phyloP scores from a whole-genome alignment of 2,329 filamentous ascomycete genomes.

The Sclerotinia subarctica region DNA sequence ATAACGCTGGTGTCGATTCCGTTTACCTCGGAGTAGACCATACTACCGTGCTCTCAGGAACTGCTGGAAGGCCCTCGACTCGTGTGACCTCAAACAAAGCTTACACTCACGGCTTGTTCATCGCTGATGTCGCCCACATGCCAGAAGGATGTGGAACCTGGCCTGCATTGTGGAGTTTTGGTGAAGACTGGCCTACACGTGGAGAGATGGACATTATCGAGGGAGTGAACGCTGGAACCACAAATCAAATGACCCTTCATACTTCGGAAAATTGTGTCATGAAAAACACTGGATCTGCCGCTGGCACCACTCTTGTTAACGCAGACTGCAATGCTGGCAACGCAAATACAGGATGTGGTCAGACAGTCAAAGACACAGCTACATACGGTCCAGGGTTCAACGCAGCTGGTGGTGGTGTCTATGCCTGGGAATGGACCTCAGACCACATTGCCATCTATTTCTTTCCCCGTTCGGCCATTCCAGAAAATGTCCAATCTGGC shows the following conservation, averaged over 20 bases:
- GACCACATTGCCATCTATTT: conserved; percentile 74
- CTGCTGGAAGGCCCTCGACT: conserved; percentile 62
- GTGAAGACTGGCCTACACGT: conserved; percentile 63
- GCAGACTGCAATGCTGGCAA: conserved; percentile 56
- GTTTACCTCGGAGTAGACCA: conserved; percentile 70
- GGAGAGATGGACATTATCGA: conserved; percentile 82
- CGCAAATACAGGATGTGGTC: conserved; percentile 56
- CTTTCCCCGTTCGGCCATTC: conserved; percentile 66
- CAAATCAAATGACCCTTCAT: conserved; percentile 66
- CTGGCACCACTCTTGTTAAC: conserved; percentile 46
- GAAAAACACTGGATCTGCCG: conserved; percentile 46
- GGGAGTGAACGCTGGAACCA: conserved; percentile 62
- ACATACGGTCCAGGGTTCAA: conserved; percentile 72
- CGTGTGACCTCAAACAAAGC: conserved; percentile 57
- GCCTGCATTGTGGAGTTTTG: conserved; percentile 58
- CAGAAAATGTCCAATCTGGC: conserved; percentile 57
- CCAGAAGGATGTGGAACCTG: conserved; percentile 57
- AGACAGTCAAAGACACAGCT: conserved; percentile 48
- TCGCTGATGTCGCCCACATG: conserved; percentile 59
- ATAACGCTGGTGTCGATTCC: conserved; percentile 40
- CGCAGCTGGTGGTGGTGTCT: conserved; percentile 63
- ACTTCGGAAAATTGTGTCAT: conserved; percentile 60
- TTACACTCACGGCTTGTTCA: conserved; percentile 55
- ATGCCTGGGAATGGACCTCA: conserved; percentile 73
- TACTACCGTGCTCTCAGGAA: conserved; percentile 49